These are phyloP conservation scores for Candida insectorum DNA, from an alignment of 805 yeast species.

Conservation along the genomic window DNA sequence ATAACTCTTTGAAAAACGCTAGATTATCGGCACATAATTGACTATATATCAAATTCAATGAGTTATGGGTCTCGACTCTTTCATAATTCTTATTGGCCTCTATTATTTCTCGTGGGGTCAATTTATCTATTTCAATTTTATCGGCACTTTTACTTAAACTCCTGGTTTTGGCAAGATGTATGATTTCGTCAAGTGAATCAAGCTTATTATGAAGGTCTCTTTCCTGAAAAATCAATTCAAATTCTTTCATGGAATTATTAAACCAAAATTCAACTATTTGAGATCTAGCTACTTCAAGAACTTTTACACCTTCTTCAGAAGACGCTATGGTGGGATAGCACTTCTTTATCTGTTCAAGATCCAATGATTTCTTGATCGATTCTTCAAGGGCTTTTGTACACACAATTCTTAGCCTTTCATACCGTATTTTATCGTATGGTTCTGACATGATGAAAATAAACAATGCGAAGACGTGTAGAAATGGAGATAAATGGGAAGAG, in stretches of 20 bases:
- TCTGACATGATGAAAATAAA: neutral
- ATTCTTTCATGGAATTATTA: constrained; percentile 47
- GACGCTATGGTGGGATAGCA: constrained; percentile 55
- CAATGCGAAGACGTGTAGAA: neutral
- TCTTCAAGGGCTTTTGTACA: constrained; percentile 53
- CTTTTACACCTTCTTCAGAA: constrained; percentile 42
- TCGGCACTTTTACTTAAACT: constrained; percentile 12
- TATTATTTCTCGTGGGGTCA: constrained; percentile 29
- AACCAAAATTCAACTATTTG: constrained; percentile 55
- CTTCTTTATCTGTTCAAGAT: constrained; percentile 46
- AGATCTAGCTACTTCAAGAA: constrained; percentile 45
- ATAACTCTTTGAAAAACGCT: constrained; percentile 22
- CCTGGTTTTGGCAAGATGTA: constrained; percentile 38
- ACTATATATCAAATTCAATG: constrained; percentile 31
- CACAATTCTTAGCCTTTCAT: constrained; percentile 46
- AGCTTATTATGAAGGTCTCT: constrained; percentile 41
- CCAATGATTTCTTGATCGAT: constrained; percentile 45
- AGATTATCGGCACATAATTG: constrained; percentile 34
- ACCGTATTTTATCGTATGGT: constrained; percentile 35
- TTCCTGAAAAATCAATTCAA: constrained; percentile 51
- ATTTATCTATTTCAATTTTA: constrained; percentile 26
- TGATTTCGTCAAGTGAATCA: constrained; percentile 46
- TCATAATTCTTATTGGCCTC: constrained; percentile 24
- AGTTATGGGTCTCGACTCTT: constrained; percentile 21
- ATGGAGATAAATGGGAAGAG: neutral